Conservation (phyloP, 495 filamentous ascomycete species). For the Annulohypoxylon nitens region DNA sequence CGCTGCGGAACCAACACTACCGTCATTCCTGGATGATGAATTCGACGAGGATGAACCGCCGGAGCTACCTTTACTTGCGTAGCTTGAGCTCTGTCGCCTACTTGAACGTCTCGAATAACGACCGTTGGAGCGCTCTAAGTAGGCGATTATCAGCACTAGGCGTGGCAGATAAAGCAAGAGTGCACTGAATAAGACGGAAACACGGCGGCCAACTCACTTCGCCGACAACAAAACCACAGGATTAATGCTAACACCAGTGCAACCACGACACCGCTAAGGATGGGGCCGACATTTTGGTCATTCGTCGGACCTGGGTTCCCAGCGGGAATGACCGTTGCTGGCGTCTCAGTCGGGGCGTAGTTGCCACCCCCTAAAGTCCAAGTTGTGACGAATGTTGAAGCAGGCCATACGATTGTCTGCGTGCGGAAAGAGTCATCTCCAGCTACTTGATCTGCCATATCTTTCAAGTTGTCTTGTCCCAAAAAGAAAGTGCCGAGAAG, state of each 20-base stretch:
- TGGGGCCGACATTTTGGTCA: conserved; percentile 31
- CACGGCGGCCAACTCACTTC: conserved; percentile 24
- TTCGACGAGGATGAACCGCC: conserved; percentile 31
- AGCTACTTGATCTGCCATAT: conserved; percentile 18
- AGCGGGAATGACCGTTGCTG: conserved; percentile 32
- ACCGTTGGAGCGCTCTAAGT: conserved; percentile 17
- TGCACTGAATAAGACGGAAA: neutral
- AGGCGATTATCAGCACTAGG: conserved; percentile 7
- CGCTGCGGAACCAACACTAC: conserved; percentile 28
- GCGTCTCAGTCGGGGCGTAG: conserved; percentile 29
- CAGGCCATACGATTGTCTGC: conserved; percentile 38
- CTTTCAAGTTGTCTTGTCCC: neutral
- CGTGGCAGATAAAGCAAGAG: neutral
- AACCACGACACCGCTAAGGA: conserved; percentile 37
- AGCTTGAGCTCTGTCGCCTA: conserved; percentile 28
- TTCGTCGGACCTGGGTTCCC: neutral
- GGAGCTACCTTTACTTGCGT: conserved; percentile 30
- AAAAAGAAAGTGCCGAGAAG: neutral
- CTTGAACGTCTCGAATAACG: conserved; percentile 36
- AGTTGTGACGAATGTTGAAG: conserved; percentile 36
- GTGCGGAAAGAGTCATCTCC: conserved; percentile 34
- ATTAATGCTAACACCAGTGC: conserved; percentile 33
- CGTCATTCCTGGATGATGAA: conserved; percentile 22
- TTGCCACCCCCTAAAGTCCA: conserved; percentile 40
- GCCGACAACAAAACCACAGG: conserved; percentile 38